Conservation (phyloP, 1,139 yeast species). For the Pichia terricola region DNA sequence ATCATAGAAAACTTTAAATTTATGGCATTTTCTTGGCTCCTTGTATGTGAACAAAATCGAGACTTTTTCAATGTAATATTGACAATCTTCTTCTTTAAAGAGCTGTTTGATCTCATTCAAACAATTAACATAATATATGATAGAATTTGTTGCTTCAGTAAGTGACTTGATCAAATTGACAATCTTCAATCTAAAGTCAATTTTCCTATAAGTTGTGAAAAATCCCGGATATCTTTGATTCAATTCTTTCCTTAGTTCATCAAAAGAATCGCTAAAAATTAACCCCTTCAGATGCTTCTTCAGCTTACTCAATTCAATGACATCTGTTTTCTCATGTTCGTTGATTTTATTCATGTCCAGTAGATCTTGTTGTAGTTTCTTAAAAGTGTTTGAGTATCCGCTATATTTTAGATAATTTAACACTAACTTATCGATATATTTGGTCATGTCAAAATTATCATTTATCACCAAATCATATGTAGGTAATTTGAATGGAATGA, state of each 20-base stretch:
- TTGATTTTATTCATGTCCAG: slow-evolving; percentile 7
- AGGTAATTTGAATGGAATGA: slow-evolving; percentile 10
- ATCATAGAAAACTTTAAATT: slow-evolving; percentile 28
- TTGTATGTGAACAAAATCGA: slow-evolving; percentile 44
- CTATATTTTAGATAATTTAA: slow-evolving; percentile 63
- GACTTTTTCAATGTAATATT: slow-evolving; percentile 29
- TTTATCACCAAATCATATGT: not conserved
- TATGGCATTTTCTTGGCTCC: slow-evolving; percentile 27
- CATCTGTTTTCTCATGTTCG: slow-evolving; percentile 1
- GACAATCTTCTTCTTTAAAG: slow-evolving; percentile 27
- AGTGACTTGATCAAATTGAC: slow-evolving; percentile 34
- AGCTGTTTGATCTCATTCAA: slow-evolving; percentile 28
- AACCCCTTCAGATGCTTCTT: slow-evolving; percentile 7
- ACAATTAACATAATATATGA: not conserved
- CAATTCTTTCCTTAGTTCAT: slow-evolving; percentile 15
- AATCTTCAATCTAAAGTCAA: slow-evolving; percentile 46
- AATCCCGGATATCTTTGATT: slow-evolving; percentile 28
- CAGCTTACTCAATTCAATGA: slow-evolving; percentile 2
- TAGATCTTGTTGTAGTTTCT: slow-evolving; percentile 48
- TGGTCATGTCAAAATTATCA: slow-evolving; percentile 29
- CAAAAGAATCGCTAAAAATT: slow-evolving; percentile 13
- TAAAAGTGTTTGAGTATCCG: slow-evolving; percentile 62
- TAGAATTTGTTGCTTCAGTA: not conserved
- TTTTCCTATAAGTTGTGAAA: slow-evolving; percentile 31
- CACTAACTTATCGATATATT: slow-evolving; percentile 46